These are phyloP conservation scores for Conringia planisiliqua DNA, from an alignment of 345 rosid species.

Conservation along the genomic window DNA sequence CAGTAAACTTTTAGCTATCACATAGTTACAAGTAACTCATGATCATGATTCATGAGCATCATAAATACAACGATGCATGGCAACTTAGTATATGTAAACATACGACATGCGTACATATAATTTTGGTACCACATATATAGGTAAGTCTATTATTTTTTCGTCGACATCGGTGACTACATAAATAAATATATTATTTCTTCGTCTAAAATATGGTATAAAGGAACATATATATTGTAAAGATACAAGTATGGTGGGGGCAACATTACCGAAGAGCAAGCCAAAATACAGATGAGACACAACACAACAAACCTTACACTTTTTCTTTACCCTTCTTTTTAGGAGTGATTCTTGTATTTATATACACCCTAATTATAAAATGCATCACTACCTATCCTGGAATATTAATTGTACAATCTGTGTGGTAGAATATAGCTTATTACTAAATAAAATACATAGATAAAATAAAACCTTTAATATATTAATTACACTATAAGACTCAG, in stretches of 20 bases:
- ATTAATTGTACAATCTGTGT: slow-evolving; percentile 9
- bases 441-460: background rate
- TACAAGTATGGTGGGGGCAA: slow-evolving; percentile 55
- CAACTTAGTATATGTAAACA: background rate
- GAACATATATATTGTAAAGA: slow-evolving; percentile 21
- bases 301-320: slow-evolving; percentile 70
- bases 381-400: background rate
- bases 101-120: slow-evolving; percentile 3
- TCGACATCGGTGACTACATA: slow-evolving; percentile 9
- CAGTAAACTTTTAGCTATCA: background rate
- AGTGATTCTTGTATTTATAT: slow-evolving; percentile 29
- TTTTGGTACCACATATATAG: background rate
- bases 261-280: slow-evolving; percentile 34
- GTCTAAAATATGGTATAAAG: slow-evolving; percentile 18
- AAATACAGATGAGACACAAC: slow-evolving; percentile 42
- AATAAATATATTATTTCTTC: background rate
- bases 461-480: background rate
- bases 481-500: background rate
- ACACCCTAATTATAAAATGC: slow-evolving; percentile 6
- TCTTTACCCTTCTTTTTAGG: slow-evolving; percentile 57
- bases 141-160: background rate
- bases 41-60: background rate
- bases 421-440: slow-evolving; percentile 7
- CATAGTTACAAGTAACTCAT: background rate
- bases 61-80: slow-evolving; percentile 9